Base-by-base conservation (phyloP, 176 grass and related monocot genomes). In the Oryza meridionalis region DNA sequence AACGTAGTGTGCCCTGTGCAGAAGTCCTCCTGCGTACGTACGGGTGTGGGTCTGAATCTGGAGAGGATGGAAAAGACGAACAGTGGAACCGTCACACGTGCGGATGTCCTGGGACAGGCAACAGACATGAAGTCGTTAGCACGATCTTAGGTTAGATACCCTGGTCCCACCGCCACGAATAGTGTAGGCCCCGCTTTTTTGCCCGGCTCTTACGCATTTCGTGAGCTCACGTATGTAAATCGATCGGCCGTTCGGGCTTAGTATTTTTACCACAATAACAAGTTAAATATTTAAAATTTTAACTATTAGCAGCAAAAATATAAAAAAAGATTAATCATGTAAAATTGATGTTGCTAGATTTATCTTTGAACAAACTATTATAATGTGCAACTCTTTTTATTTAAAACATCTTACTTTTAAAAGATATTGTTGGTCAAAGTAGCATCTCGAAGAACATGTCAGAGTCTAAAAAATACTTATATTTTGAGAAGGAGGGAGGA, bases 111-210 rank as follows among this genome's bases (percentile, higher is more conserved):
- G 17, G 2, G 72, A 76, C 78, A 67, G 32, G 77, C 77, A 82
- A 78, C 72, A 66, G 88, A 73, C 82, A 90, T 46, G 72, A 86
- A 82, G 83, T 90, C 83, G 83, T 86, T 90, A 90, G 78, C 78
- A 82, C 73, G 83, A 90, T 82, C 66, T 81, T 80, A 59, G 66
- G 83, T 72, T 81, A 2, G 83, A 86, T 86, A 53, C 55, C 33
- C 19, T 71, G 77, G 43, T 5, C 70, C 77, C 70, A 76, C 10
- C 5, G 12, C 44, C 15, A 88, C 42, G 31, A n/a, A 29, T 66
- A 49, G 29, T 0, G 27, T 17, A 25, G 40, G 42, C 6, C 15
- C 79, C 31, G 19, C 4, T 10, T 35, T 15, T 53, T 33, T 43
- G 13, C 16, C 79, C 7, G n/a, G 64, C 71, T 67, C 43, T 73